phyloP scores from a whole-genome alignment of 2,329 filamentous ascomycete genomes.

The Pseudogymnoascus sp. region DNA sequence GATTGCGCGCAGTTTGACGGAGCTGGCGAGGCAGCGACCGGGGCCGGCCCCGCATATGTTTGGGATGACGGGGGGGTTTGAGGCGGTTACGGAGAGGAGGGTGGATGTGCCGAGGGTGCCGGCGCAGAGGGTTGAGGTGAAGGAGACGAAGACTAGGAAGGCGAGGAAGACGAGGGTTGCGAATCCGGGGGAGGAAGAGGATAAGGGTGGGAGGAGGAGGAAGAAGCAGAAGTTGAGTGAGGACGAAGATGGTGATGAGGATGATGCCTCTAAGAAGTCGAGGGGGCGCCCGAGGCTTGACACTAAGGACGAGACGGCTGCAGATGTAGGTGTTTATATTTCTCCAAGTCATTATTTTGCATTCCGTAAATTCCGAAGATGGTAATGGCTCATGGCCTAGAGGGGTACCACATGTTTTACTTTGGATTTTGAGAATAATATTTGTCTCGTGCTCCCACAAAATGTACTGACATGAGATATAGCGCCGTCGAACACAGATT shows the following conservation, averaged over 20 bases:
- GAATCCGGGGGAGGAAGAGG: constrained; percentile 19
- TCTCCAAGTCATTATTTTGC: constrained; percentile 15
- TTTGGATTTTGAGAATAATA: not conserved
- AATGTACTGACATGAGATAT: constrained; percentile 17
- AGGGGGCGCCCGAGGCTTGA: constrained; percentile 71
- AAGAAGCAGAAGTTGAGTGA: constrained; percentile 33
- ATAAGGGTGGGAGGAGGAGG: constrained; percentile 20
- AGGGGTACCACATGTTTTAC: not conserved
- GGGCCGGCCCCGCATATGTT: constrained; percentile 22
- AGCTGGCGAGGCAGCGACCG: constrained; percentile 14
- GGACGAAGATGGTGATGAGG: constrained; percentile 34
- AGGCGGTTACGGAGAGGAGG: not conserved
- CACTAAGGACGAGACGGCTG: constrained; percentile 69
- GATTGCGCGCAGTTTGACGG: constrained; percentile 17
- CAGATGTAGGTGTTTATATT: constrained; percentile 56
- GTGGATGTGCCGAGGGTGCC: not conserved
- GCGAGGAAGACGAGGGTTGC: constrained; percentile 16
- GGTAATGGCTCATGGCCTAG: not conserved
- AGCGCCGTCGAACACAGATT: constrained; percentile 82
- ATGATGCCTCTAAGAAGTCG: constrained; percentile 51
- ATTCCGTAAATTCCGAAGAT: constrained; percentile 11
- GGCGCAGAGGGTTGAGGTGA: not conserved
- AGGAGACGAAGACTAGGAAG: constrained; percentile 5
- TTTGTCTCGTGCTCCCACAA: not conserved
- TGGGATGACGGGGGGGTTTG: constrained; percentile 21